Evolutionary conservation across 805 yeast genomes (phyloP).

Genomic region (Yarrowia sp.): DNA sequence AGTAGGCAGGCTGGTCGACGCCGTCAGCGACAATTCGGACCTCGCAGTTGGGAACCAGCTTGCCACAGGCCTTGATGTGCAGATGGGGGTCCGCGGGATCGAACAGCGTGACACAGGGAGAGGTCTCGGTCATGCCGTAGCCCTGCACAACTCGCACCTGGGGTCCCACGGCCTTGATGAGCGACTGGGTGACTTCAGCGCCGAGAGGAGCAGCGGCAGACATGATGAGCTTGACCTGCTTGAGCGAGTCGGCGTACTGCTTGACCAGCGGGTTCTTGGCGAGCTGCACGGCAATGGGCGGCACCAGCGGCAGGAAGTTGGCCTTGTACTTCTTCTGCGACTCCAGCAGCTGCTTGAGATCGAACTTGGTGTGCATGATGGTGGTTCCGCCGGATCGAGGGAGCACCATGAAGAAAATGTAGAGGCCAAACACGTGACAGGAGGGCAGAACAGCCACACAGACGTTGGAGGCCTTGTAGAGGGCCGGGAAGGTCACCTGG

Average conservation of each 20-base stretch:
- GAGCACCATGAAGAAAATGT: conserved; percentile 45
- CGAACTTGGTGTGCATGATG: conserved; percentile 49
- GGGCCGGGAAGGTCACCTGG: neutral
- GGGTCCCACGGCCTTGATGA: conserved; percentile 20
- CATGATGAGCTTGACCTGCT: conserved; percentile 52
- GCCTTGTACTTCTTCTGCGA: conserved; percentile 49
- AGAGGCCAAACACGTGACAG: conserved; percentile 48
- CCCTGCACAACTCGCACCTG: conserved; percentile 40
- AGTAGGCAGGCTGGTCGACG: conserved; percentile 35
- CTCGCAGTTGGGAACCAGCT: conserved; percentile 20
- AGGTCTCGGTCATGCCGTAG: conserved; percentile 41
- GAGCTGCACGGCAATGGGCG: conserved; percentile 55
- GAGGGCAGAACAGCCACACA: conserved; percentile 49
- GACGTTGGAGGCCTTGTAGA: conserved; percentile 39
- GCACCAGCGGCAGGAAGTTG: conserved; percentile 53
- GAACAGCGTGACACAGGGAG: conserved; percentile 39
- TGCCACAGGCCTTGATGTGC: conserved; percentile 18
- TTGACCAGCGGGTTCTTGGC: conserved; percentile 57
- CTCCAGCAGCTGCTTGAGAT: conserved; percentile 47
- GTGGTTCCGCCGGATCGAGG: conserved; percentile 43
- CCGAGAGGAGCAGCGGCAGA: conserved; percentile 58
- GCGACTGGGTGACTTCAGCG: conserved; percentile 13
- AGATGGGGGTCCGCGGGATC: conserved; percentile 17
- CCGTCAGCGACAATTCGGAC: conserved; percentile 31
- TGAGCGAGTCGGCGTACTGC: conserved; percentile 54